Conservation (phyloP, 2,329 filamentous ascomycete species). For the Monilinia fructigena region DNA sequence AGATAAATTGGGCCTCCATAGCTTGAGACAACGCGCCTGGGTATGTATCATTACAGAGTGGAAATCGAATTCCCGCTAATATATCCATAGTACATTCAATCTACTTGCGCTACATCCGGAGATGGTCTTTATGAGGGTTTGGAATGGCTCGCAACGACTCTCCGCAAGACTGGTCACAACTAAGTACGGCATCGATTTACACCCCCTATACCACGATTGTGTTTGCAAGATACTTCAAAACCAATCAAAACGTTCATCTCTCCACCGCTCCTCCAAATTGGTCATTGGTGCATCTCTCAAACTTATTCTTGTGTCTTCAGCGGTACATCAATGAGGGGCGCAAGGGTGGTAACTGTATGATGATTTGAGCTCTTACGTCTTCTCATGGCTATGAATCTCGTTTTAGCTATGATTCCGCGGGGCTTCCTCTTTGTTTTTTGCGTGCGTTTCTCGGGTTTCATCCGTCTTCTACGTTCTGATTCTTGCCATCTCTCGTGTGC, state of each 20-base stretch:
- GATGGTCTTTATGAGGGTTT: conserved; percentile 99
- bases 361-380: conserved; percentile 37
- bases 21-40: conserved; percentile 97
- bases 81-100: conserved; percentile 85
- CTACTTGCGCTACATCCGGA: conserved; percentile 96
- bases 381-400: conserved; percentile 36
- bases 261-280: conserved; percentile 36
- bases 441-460: conserved; percentile 33
- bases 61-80: conserved; percentile 27
- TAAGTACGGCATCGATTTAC: conserved; percentile 44
- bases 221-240: conserved; percentile 32
- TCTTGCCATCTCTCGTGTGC: conserved; percentile 31
- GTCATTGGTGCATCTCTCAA: conserved; percentile 38
- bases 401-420: conserved; percentile 31
- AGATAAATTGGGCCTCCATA: conserved; percentile 99
- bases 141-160: conserved; percentile 82
- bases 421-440: conserved; percentile 34
- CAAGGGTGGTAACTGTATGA: conserved; percentile 42
- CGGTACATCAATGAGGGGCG: conserved; percentile 41
- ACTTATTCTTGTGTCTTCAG: conserved; percentile 39
- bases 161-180: conserved; percentile 71
- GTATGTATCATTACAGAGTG: conserved; percentile 58
- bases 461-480: conserved; percentile 38
- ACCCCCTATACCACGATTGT: conserved; percentile 31
- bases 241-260: conserved; percentile 40